phyloP scores from a whole-genome alignment of 345 rosid species.

The Bruguiera parviflora region DNA sequence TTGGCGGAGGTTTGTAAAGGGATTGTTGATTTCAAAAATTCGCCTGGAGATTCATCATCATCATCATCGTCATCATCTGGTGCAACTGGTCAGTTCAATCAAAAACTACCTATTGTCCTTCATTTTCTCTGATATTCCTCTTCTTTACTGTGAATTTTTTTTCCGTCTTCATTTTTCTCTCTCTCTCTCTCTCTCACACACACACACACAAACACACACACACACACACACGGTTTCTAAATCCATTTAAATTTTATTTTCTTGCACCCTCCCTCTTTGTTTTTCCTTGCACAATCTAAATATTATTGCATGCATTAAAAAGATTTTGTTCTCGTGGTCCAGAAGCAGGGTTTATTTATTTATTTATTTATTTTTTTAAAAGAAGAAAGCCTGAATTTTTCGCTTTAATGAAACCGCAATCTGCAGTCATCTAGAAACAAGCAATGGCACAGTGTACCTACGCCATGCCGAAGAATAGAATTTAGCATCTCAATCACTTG shows the following conservation, averaged over 20 bases:
- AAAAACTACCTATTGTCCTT: background rate
- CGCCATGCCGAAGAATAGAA: background rate
- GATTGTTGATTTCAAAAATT: slow-evolving; percentile 16
- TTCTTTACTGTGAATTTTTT: background rate
- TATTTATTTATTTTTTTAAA: too few relatives aligned
- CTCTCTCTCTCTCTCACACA: too few relatives aligned
- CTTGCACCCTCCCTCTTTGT: too few relatives aligned
- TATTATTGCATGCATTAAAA: slow-evolving; percentile 20
- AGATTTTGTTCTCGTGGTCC: background rate
- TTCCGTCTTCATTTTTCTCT: background rate
- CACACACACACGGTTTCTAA: too few relatives aligned
- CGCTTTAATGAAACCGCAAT: background rate
- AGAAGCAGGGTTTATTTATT: background rate
- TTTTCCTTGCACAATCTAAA: too few relatives aligned
- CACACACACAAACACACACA: too few relatives aligned
- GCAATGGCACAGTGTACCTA: slow-evolving; percentile 15
- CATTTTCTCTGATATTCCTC: background rate
- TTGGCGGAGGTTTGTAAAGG: slow-evolving; percentile 31
- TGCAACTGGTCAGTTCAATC: slow-evolving; percentile 27
- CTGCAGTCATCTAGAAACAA: slow-evolving; percentile 6
- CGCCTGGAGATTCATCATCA: slow-evolving; percentile 33
- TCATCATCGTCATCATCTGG: slow-evolving; percentile 30
- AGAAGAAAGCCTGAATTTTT: background rate
- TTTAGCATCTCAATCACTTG: slow-evolving; percentile 13
- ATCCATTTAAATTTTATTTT: too few relatives aligned